phyloP scores from a whole-genome alignment of 345 rosid species.

The Citrus sinensis region DVS_A1.0 CM039163.1:41157501-41158000 shows the following conservation, averaged over 20 bases:
- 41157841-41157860: constrained; percentile 93
- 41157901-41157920: constrained; percentile 99
- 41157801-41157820: constrained; percentile 96
- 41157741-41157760: constrained; percentile 3
- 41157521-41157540: constrained; percentile 2
- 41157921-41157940: constrained; percentile 82
- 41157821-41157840: constrained; percentile 74
- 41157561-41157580: constrained; percentile 91
- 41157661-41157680: constrained; percentile 26
- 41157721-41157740: constrained; percentile 3
- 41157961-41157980: constrained; percentile 24
- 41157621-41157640: constrained; percentile 93
- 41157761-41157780: constrained; percentile 11
- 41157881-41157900: constrained; percentile 90
- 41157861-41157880: constrained; percentile 84
- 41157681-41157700: background rate
- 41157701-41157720: background rate
- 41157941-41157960: constrained; percentile 99
- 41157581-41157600: constrained; percentile 97
- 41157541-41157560: constrained; percentile 5
- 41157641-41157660: constrained; percentile 99
- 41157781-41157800: constrained; percentile 98
- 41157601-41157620: constrained; percentile 97
- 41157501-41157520: background rate
- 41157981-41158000: background rate